Conservation (phyloP, 495 filamentous ascomycete genomes). For the Penicillium flavigenum region DNA sequence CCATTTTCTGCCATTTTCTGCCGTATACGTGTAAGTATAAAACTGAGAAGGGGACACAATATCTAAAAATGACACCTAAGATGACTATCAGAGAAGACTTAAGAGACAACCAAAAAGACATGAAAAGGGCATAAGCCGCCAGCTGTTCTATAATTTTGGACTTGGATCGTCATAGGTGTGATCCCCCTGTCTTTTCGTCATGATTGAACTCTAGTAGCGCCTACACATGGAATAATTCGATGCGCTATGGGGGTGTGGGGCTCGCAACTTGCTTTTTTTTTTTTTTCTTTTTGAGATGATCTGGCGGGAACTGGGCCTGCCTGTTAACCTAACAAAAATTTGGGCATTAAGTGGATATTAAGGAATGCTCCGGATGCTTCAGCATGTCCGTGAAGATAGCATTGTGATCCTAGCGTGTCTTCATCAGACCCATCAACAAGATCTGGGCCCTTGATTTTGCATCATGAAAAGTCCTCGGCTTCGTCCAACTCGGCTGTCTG, state of each 20-base stretch:
- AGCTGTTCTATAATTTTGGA: not conserved
- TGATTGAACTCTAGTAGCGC: conserved; percentile 3
- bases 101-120: too few relatives aligned
- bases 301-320: conserved; percentile 2
- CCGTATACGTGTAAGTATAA: too few relatives aligned
- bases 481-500: conserved; percentile 38
- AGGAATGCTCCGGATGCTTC: not conserved
- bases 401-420: not conserved
- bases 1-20: too few relatives aligned
- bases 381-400: not conserved
- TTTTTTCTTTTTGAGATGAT: conserved; percentile 10
- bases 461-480: conserved; percentile 49
- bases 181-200: not conserved
- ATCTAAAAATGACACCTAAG: too few relatives aligned
- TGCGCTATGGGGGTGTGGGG: conserved; percentile 6
- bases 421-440: not conserved
- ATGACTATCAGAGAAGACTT: too few relatives aligned
- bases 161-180: conserved; percentile 8
- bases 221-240: conserved; percentile 9
- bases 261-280: conserved; percentile 3
- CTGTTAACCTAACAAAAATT: not conserved
- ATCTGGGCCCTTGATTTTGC: not conserved
- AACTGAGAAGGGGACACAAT: too few relatives aligned
- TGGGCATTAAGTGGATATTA: not conserved
- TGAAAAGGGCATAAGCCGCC: too few relatives aligned